Base-by-base conservation (phyloP, 73 alveolate genomes). In the Stentor roeselii region DNA sequence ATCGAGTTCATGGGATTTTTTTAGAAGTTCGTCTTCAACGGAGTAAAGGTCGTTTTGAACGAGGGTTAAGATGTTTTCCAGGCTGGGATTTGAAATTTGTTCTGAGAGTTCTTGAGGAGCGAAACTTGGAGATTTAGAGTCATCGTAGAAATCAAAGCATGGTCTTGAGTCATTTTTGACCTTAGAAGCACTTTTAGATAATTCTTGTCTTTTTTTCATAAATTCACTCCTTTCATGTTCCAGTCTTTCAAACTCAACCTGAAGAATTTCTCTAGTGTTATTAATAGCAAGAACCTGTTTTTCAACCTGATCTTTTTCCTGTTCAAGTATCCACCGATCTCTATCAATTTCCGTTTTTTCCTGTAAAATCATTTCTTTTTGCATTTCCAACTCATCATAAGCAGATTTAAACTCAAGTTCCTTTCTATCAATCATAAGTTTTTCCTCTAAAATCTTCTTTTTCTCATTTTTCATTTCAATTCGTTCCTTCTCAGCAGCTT, bases 261-360 rank as follows among this genome's bases (percentile, higher is more conserved):
- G n/a, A n/a, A n/a, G n/a, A n/a, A n/a, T n/a, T n/a, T n/a, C n/a
- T n/a, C n/a, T n/a, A 11, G 67, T 50, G 6, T 50, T 6, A 21
- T 50, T 50, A 11, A 50, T 50, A 11, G 21, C 21, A 6, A 21
- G 30, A 6, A 50, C 6, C 21, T 50, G 6, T 50, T 50, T 21
- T 50, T 11, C 21, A 21, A 11, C 21, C 21, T 50, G 67, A 11
- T 50, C 30, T 50, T 50, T 50, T 50, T 50, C 67, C 67, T 50
- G 6, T 11, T 50, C 67, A 50, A 50, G 6, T 21, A 50, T 6
- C 67, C 67, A 50, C 67, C 21, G 6, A 11, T 50, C 67, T 50
- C 67, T 50, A 50, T 50, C 67, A 21, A 50, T 50, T 50, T 50
- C 67, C 67, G 67, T 50, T 50, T 21, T 50, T 50, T 50, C 67